A percentile compares a stretch with the other conserved stretches of the same genome.
Evolutionary conservation across 1,139 yeast species (phyloP).

Genomic region (Saccharomyces hybrid): DNA sequence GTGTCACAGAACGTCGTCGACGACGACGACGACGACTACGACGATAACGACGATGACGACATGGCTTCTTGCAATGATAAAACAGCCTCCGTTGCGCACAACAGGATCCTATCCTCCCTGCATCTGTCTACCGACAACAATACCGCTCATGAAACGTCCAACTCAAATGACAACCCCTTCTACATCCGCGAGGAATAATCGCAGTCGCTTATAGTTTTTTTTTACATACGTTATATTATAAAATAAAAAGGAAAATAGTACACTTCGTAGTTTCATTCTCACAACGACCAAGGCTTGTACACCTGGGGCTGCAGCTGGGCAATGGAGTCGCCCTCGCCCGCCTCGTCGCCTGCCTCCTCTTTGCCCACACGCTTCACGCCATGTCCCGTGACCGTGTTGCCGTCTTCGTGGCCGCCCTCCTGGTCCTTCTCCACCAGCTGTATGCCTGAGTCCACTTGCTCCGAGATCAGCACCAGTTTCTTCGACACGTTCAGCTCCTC

Average conservation of each 20-base stretch:
- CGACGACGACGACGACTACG: neutral
- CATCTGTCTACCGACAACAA: neutral
- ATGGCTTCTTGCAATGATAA: neutral
- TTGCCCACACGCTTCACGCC: slow-evolving; percentile 10
- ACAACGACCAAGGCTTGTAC: slow-evolving; percentile 30
- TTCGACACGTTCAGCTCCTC: slow-evolving; percentile 25
- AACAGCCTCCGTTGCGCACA: neutral
- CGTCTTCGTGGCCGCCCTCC: slow-evolving; percentile 18
- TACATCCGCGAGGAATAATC: neutral
- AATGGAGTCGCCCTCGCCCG: slow-evolving; percentile 15
- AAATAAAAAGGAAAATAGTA: neutral
- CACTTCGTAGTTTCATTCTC: slow-evolving; percentile 4
- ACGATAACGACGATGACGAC: neutral
- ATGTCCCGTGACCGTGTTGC: slow-evolving; percentile 18
- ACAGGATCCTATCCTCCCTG: neutral
- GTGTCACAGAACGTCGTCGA: neutral
- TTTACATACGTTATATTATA: slow-evolving; percentile 1
- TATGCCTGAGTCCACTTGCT: slow-evolving; percentile 28
- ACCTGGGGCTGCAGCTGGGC: slow-evolving; percentile 27
- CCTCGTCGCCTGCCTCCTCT: neutral
- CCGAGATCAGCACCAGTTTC: slow-evolving; percentile 25
- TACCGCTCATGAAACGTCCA: neutral
- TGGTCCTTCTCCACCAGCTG: slow-evolving; percentile 24
- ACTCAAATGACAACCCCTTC: neutral
- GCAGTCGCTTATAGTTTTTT: neutral